Base-by-base conservation (phyloP, 2,329 filamentous ascomycete species). In the Pseudogymnoascus sp. region DNA sequence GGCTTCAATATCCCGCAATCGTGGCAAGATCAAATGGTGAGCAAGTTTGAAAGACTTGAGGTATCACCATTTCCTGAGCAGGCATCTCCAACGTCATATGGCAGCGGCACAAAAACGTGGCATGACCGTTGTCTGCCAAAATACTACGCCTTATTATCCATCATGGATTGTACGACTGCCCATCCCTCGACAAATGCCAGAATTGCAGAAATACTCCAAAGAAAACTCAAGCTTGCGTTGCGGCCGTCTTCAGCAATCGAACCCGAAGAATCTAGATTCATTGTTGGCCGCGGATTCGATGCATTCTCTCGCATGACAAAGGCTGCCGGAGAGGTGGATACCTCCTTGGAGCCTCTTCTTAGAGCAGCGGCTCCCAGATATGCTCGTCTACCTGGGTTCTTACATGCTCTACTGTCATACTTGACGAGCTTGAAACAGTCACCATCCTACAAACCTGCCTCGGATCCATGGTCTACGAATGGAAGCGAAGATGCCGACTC, bases 11-110 rank as follows among this genome's bases (percentile, higher is more conserved):
- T 88, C 31, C 85, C 85, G 0, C 84, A 86, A 66, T 82, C 80
- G 15, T 91, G 88, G 87, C 89, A 90, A 70, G 82, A 86, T 65
- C 83, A 86, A 63, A 89, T 93, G 59, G 81, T 87, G 37, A 81
- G 82, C 65, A 87, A 85, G 65, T 90, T 93, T 66, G 83, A 86
- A 67, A 76, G 79, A 15, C 74, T 89, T 13, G 84, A 86, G 68
- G 78, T 82, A 9, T 84, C 82, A 0, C 83, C 85, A 0, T 87
- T 87, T 61, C 84, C 84, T 0, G 85, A 88, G 67, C 79, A 82
- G 65, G 83, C 82, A 4, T 80, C 81, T 2, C 65, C 68, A 31
- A 65, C 67, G n/a, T 60, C 64, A 17, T 84, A 84, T 67, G 80
- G 84, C 63, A 83, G 85, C 66, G 83, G 85, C 67, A 80, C 82